These are phyloP conservation scores for Zychaea mexicana DNA, from an alignment of 371 early-diverging fungal genomes.

Conservation along the genomic window DNA sequence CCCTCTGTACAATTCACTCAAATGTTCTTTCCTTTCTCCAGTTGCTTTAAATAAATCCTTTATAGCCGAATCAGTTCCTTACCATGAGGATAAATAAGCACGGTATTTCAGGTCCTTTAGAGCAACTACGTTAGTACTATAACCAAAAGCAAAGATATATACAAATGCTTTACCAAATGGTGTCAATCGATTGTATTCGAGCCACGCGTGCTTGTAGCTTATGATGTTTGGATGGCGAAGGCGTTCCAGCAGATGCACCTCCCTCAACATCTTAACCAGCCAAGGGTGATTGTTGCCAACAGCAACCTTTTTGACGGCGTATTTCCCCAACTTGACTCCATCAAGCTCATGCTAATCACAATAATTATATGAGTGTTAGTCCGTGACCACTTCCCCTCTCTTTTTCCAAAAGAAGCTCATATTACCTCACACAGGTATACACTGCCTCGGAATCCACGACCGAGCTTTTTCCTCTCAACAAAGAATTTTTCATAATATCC, in stretches of 20 bases:
- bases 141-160: not conserved
- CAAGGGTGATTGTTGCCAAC: conserved; percentile 89
- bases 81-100: conserved; percentile 95
- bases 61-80: no score
- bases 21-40: no score
- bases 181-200: conserved; percentile 81
- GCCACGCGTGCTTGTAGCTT: conserved; percentile 93
- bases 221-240: conserved; percentile 91
- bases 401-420: not conserved
- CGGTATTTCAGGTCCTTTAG: conserved; percentile 81
- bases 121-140: not conserved
- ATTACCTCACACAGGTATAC: conserved; percentile 85
- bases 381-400: not conserved
- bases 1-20: no score
- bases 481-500: conserved; percentile 97
- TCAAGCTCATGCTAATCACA: conserved; percentile 72
- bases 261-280: conserved; percentile 92
- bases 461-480: conserved; percentile 81
- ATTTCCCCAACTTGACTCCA: conserved; percentile 78
- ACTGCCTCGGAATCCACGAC: conserved; percentile 88
- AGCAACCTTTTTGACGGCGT: conserved; percentile 93
- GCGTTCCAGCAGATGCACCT: conserved; percentile 89
- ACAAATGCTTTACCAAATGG: conserved; percentile 61
- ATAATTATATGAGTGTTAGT: not conserved
- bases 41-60: no score